Evolutionary conservation across 192 early-diverging fungal genomes (phyloP), one percentile per base, ranked within the genome.

Genomic region (Coemansia sp.): DNA sequence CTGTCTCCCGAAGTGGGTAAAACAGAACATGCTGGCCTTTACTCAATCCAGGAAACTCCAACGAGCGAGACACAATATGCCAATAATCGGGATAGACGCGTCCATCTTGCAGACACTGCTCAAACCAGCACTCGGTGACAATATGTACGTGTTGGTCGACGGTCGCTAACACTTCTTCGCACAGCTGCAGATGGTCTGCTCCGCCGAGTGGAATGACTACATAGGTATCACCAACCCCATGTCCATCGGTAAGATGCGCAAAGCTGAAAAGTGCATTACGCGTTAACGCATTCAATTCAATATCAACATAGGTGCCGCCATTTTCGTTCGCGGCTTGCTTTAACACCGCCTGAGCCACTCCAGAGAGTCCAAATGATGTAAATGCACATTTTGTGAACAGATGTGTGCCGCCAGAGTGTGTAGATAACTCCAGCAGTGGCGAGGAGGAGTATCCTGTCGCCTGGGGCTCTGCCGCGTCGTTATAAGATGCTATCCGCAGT

Each of bases 121-220:
- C 84, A 10, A 88, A 50, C 87, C 87, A 88, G 56, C 76, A 87
- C 50, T 86, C 81, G 38, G 83, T 85, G 26, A 86, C 85, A 41
- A 86, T 52, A 38, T 71, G 70, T 21, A 78, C 59, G 7, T 4
- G 32, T 12, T 25, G 56, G 31, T 53, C 31, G 10, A 14, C 12
- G 1, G 10, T 24, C 18, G 38, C 47, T 4, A 34, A 60, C 3
- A 61, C 26, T 1, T 56, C 49, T 21, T 67, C 62, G 38, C 74
- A 77, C 47, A 56, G n/a, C 2, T 31, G 50, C 12, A 65, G 22
- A 31, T 49, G 53, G 2, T 54, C 57, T 27, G 67, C 44, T 4
- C 75, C 75, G 23, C 54, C 12, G 4, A 77, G 62, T n/a, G 54
- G 74, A 16, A 74, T 44, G 6, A 74, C 65, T 6, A 77, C n/a